Evolutionary conservation across 768 basidiomycete genomes (phyloP).

Genomic region (Pholiota conissans): DNA sequence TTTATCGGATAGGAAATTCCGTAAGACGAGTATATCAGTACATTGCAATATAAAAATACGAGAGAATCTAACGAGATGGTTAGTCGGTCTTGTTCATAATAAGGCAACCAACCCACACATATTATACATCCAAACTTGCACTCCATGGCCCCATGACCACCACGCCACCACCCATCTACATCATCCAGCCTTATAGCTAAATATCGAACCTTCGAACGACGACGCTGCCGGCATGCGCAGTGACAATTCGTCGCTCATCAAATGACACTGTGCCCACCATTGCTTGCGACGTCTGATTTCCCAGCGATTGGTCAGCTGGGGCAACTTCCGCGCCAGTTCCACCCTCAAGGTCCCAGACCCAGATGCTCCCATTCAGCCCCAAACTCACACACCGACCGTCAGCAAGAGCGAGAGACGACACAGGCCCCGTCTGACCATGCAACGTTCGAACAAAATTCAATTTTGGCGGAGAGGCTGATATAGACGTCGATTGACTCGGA

Average conservation of each 20-base stretch:
- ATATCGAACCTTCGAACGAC: conserved; percentile 60
- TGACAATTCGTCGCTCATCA: conserved; percentile 75
- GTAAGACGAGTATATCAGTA: conserved; percentile 23
- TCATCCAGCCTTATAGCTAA: conserved; percentile 19
- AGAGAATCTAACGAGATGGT: neutral
- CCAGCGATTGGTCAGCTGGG: conserved; percentile 22
- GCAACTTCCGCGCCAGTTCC: conserved; percentile 47
- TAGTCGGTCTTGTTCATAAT: conserved; percentile 7
- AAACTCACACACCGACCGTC: conserved; percentile 84
- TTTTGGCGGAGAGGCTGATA: conserved; percentile 56
- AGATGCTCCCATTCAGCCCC: conserved; percentile 68
- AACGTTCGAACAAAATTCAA: conserved; percentile 72
- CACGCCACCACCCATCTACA: neutral
- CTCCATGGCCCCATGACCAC: conserved; percentile 9
- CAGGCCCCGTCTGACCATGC: conserved; percentile 66
- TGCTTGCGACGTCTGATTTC: conserved; percentile 17
- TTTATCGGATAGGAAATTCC: conserved; percentile 22
- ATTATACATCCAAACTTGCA: conserved; percentile 3
- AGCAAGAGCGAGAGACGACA: conserved; percentile 68
- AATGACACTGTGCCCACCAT: conserved; percentile 58
- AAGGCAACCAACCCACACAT: conserved; percentile 11
- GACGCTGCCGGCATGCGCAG: conserved; percentile 39
- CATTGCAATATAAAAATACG: conserved; percentile 16
- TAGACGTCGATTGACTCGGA: conserved; percentile 45
- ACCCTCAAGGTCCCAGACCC: conserved; percentile 86